These are phyloP conservation scores for Phaffia tasmanica DNA, from an alignment of 768 basidiomycete genomes.

Conservation along the genomic window DNA sequence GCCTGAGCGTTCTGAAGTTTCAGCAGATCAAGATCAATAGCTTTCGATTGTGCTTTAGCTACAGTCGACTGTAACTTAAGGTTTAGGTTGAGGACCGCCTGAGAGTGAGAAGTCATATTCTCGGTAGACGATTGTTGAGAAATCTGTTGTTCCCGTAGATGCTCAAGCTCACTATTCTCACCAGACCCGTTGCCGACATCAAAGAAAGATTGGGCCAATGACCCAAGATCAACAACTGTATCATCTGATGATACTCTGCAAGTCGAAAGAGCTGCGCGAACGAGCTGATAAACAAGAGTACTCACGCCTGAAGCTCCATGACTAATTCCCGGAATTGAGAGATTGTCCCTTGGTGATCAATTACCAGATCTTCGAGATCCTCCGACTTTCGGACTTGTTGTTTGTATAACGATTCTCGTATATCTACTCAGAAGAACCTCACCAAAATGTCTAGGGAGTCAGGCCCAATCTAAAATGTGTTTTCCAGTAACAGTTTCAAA, in stretches of 20 bases:
- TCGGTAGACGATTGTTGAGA: slow-evolving; percentile 73
- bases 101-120: slow-evolving; percentile 72
- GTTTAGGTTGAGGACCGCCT: slow-evolving; percentile 87
- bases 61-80: slow-evolving; percentile 86
- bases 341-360: slow-evolving; percentile 80
- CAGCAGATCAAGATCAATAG: slow-evolving; percentile 77
- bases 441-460: neutral
- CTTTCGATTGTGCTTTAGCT: slow-evolving; percentile 77
- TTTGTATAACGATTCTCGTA: slow-evolving; percentile 57
- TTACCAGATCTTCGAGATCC: slow-evolving; percentile 61
- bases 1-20: slow-evolving; percentile 74
- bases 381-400: slow-evolving; percentile 58
- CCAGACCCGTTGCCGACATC: neutral
- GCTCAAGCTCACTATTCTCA: slow-evolving; percentile 67
- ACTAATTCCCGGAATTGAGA: slow-evolving; percentile 88
- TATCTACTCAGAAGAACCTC: slow-evolving; percentile 24
- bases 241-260: neutral
- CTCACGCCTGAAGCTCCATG: slow-evolving; percentile 63
- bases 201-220: neutral
- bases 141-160: slow-evolving; percentile 70
- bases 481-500: neutral
- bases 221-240: neutral
- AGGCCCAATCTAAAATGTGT: neutral
- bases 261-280: neutral
- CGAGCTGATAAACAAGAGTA: slow-evolving; percentile 24